Base-by-base conservation (phyloP, 768 basidiomycete species). In the Gloeopeniophorella convolvens region DNA sequence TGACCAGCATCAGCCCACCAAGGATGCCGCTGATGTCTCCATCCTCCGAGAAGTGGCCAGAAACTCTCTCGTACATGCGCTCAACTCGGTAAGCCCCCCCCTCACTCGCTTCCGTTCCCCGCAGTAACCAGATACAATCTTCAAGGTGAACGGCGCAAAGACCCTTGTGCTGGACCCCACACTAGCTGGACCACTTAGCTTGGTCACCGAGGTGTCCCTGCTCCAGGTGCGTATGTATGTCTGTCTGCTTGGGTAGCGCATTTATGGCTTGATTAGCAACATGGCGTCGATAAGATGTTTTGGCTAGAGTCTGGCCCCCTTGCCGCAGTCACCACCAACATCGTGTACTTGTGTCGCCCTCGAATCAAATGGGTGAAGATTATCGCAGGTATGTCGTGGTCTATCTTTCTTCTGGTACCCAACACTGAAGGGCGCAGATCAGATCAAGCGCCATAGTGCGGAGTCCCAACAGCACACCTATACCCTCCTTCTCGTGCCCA, bases 261-360 rank as follows among this genome's bases (percentile, higher is more conserved):
- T 39, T 27, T 37, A 48, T 50, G 30, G 31, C 23, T 15, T n/a
- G 24, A 11, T 20, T 59, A 98, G 95, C 89, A 98, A 63, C 94
- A 98, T 81, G 94, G 92, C 5, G 91, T 99, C 3, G 94, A 97
- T 72, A 96, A 96, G 74, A 95, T 99, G 89, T 96, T 94, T 70
- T 99, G 96, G 95, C 80, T 99, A 20, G 96, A 98, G 68, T 67
- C 85, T 10, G 94, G 94, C 15, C 83, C 89, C 8, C 69, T 98
- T 39, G 75, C 80, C 11, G 85, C 89, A 3, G 76, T 81, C 3
- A 93, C 94, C 5, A 78, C 86, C 28, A 94, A 94, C 60, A 81
- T 98, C 51, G 80, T 99, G 16, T 99, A 97, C 68, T 77, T 99
- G 8, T 95, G 89, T 65, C 77, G 93, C 27, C 92, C 95, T 2